A percentile compares a stretch with the other conserved stretches of the same genome.
Conservation (phyloP, 345 rosid genomes). For the Dipteronia sinensis region DNA sequence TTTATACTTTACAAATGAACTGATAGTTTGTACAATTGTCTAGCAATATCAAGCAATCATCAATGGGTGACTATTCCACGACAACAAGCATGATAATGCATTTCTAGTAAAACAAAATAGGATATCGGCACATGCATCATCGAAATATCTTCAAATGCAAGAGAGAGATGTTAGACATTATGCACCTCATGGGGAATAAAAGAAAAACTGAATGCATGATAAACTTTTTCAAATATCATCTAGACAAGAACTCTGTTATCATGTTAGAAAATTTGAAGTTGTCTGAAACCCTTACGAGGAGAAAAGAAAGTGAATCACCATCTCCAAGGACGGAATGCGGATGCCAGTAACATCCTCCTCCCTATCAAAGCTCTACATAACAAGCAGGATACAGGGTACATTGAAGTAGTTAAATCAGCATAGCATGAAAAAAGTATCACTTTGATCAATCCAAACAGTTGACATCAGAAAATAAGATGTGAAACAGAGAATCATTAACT, state of each 20-base stretch:
- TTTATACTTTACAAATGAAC: too few relatives aligned
- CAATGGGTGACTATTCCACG: background rate
- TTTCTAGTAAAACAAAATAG: background rate
- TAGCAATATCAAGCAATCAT: background rate
- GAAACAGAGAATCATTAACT: background rate
- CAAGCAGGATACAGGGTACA: background rate
- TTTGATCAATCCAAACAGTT: background rate
- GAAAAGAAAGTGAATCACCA: slow-evolving; percentile 62
- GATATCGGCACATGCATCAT: background rate
- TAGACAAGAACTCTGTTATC: background rate
- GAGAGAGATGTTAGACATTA: background rate
- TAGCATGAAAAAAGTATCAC: background rate
- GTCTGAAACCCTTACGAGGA: slow-evolving; percentile 39
- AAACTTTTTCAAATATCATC: background rate
- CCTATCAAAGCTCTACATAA: slow-evolving; percentile 60
- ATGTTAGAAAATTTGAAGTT: background rate
- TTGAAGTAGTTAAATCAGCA: background rate
- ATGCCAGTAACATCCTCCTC: slow-evolving; percentile 51
- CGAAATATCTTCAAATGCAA: background rate
- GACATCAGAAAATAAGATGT: background rate
- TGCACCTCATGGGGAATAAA: background rate
- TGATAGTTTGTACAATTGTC: too few relatives aligned
- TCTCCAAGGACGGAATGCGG: slow-evolving; percentile 55
- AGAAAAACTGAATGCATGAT: background rate
- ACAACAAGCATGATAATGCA: background rate